A percentile compares a stretch with the other conserved stretches of the same genome.
Evolutionary conservation across 768 basidiomycete genomes (phyloP).

Genomic region (Zangia roseola): DNA sequence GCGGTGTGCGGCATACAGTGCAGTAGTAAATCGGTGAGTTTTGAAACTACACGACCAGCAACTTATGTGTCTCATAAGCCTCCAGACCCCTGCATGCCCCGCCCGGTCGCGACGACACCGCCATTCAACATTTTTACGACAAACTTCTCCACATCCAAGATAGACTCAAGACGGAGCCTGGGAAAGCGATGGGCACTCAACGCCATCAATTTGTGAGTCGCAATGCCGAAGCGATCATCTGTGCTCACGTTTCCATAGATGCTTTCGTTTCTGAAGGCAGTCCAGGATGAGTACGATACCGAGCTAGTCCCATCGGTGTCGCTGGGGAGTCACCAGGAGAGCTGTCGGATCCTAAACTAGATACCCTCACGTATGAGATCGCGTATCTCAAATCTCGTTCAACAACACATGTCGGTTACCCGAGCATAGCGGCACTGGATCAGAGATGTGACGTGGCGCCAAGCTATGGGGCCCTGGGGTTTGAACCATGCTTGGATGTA

Average conservation of each 20-base stretch:
- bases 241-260: conserved; percentile 43
- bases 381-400: too few relatives aligned
- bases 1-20: conserved; percentile 67
- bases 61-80: neutral
- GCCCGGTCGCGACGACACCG: conserved; percentile 49
- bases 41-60: neutral
- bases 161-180: conserved; percentile 74
- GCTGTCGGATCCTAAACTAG: neutral
- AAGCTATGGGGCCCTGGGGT: too few relatives aligned
- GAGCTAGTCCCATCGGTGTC: neutral
- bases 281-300: conserved; percentile 52
- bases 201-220: conserved; percentile 67
- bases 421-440: too few relatives aligned
- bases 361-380: neutral
- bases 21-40: conserved; percentile 48
- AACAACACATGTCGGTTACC: too few relatives aligned
- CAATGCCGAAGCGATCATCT: too few relatives aligned
- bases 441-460: neutral
- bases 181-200: conserved; percentile 63
- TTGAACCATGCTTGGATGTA: too few relatives aligned
- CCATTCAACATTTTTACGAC: conserved; percentile 83
- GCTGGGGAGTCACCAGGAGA: neutral
- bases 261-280: conserved; percentile 56
- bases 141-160: conserved; percentile 76
- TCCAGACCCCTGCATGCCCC: conserved; percentile 46